Evolutionary conservation across 495 filamentous ascomycete species (phyloP).

Genomic region (Pseudomonodictys pantanalensis): DNA sequence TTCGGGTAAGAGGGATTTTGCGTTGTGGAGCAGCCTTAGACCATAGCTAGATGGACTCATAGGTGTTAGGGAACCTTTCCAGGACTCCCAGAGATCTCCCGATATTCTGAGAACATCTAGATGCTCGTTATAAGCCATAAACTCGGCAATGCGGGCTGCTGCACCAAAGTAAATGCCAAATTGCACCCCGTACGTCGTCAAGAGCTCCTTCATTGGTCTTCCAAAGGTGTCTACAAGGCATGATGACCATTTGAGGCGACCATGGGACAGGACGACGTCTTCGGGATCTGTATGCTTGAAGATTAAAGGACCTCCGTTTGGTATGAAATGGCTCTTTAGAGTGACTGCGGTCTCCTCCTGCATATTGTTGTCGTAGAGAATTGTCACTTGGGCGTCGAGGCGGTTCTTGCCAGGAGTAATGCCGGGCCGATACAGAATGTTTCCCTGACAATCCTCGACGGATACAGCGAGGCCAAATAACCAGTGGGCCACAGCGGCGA

Average conservation of each 20-base stretch:
- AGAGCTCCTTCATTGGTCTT: neutral
- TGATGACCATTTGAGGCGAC: neutral
- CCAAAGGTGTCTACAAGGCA: neutral
- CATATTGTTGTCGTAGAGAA: too few species aligned
- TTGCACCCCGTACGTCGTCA: neutral
- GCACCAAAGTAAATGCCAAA: neutral
- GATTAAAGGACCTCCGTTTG: too few species aligned
- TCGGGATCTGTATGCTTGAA: too few species aligned
- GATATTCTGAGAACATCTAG: neutral
- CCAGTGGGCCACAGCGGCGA: neutral
- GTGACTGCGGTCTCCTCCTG: too few species aligned
- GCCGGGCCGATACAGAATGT: too few species aligned
- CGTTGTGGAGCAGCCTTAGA: neutral
- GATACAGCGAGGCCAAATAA: neutral
- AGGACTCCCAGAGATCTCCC: neutral
- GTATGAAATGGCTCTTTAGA: too few species aligned
- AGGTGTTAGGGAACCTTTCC: neutral
- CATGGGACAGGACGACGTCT: neutral
- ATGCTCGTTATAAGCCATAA: neutral
- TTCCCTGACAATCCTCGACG: too few species aligned
- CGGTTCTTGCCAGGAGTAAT: too few species aligned
- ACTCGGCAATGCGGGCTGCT: neutral
- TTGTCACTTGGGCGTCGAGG: too few species aligned
- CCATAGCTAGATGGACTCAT: neutral
- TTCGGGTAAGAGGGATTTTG: neutral